A percentile compares a stretch with the other conserved stretches of the same genome.
phyloP scores from a whole-genome alignment of 345 rosid species.

The Murraya koenigii region DNA sequence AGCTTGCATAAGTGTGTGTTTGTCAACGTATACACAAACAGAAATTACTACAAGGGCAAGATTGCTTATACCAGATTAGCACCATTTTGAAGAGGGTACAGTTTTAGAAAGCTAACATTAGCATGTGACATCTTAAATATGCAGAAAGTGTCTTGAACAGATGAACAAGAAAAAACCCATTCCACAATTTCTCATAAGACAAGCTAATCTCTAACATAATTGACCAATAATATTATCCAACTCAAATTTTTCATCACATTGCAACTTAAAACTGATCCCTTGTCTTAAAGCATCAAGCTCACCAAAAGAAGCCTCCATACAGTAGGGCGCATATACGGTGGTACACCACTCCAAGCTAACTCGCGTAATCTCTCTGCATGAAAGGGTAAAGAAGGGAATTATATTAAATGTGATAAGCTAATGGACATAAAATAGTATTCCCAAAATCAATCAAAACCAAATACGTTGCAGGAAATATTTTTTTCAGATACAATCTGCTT shows the following conservation, averaged over 20 bases:
- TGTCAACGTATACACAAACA: background rate
- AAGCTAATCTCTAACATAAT: background rate
- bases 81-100: background rate
- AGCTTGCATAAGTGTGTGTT: background rate
- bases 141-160: background rate
- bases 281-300: conserved; percentile 28
- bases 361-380: conserved; percentile 80
- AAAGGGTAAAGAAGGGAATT: background rate
- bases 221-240: background rate
- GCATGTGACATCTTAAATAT: background rate
- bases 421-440: background rate
- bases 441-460: background rate
- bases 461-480: background rate
- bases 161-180: background rate
- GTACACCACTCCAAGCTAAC: conserved; percentile 96
- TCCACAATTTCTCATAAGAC: background rate
- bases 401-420: background rate
- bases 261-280: conserved; percentile 13
- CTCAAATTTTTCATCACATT: background rate
- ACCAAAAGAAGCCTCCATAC: conserved; percentile 98
- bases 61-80: background rate
- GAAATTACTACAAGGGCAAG: background rate
- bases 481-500: no score
- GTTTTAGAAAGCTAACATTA: background rate
- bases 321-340: conserved; percentile 85